phyloP scores from a whole-genome alignment of 352 stramenopile genomes.

The Phytophthora colocasiae region DNA sequence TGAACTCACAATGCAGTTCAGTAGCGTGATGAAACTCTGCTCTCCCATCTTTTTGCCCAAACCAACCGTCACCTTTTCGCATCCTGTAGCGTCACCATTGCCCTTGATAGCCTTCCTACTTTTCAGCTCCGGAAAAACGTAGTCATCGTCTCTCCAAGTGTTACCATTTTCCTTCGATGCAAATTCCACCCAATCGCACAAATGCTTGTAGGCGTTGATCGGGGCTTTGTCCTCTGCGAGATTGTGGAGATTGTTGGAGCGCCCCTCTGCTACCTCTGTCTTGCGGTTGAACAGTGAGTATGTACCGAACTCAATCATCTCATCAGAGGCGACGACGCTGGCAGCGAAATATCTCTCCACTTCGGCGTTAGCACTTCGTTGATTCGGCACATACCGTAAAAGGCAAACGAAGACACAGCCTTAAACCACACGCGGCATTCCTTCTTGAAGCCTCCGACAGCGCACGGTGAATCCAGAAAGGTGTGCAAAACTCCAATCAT shows the following conservation, averaged over 20 bases:
- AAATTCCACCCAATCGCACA: slow-evolving; percentile 16
- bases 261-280: slow-evolving; percentile 3
- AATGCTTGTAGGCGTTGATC: slow-evolving; percentile 7
- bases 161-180: not conserved
- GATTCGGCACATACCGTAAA: slow-evolving; percentile 27
- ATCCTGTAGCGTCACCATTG: not conserved
- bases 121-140: slow-evolving; percentile 10
- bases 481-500: slow-evolving; percentile 9
- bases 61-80: slow-evolving; percentile 1
- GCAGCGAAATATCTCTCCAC: slow-evolving; percentile 10
- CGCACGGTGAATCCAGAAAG: not conserved
- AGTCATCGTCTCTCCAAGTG: slow-evolving; percentile 12
- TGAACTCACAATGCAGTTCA: slow-evolving; percentile 3
- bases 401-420: slow-evolving; percentile 12
- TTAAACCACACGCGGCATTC: slow-evolving; percentile 3
- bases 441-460: not conserved
- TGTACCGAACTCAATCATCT: slow-evolving; percentile 4
- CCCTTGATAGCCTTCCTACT: slow-evolving; percentile 10
- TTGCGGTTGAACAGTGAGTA: slow-evolving; percentile 13
- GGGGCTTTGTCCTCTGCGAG: not conserved
- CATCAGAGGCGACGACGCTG: not conserved
- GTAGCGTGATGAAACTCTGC: slow-evolving; percentile 12
- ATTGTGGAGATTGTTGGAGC: slow-evolving; percentile 9
- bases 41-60: slow-evolving; percentile 19
- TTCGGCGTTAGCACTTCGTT: slow-evolving; percentile 18